Conservation (phyloP, 2,329 filamentous ascomycete genomes). For the Neonectria hederae region DNA sequence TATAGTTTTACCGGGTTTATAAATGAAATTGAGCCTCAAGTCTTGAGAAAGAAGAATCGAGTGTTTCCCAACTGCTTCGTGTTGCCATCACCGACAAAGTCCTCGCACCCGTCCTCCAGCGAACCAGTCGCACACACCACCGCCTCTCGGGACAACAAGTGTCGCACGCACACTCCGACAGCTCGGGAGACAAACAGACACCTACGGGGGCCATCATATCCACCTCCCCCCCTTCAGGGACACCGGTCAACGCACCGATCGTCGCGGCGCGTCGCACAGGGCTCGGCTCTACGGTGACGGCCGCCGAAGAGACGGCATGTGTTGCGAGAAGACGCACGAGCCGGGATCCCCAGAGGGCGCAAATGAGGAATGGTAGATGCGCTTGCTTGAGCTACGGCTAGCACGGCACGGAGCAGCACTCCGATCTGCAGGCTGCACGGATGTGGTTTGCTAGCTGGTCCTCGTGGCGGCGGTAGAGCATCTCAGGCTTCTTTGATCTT, state of each 20-base stretch:
- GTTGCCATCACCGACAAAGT: background rate
- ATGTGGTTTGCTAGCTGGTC: background rate
- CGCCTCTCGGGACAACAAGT: slow-evolving; percentile 8
- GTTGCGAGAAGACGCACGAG: slow-evolving; percentile 18
- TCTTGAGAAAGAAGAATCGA: background rate
- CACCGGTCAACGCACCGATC: background rate
- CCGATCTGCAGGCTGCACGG: background rate
- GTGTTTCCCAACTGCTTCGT: background rate
- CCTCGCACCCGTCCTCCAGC: background rate
- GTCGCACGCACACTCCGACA: slow-evolving; percentile 7
- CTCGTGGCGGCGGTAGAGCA: background rate
- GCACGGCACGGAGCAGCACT: background rate
- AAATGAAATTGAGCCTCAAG: slow-evolving; percentile 29
- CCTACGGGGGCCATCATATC: background rate
- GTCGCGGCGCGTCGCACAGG: background rate
- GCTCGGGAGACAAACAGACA: slow-evolving; percentile 13
- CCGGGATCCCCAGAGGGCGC: background rate
- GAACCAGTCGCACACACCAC: slow-evolving; percentile 27
- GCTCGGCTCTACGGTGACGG: background rate
- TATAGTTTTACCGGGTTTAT: slow-evolving; percentile 16
- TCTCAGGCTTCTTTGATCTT: background rate
- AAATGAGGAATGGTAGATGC: too few species aligned
- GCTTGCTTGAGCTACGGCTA: background rate
- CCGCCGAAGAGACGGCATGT: slow-evolving; percentile 13
- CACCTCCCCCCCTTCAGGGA: background rate